phyloP scores from a whole-genome alignment of 441 rosid species.

The Arabidopsis lyrata region DNA sequence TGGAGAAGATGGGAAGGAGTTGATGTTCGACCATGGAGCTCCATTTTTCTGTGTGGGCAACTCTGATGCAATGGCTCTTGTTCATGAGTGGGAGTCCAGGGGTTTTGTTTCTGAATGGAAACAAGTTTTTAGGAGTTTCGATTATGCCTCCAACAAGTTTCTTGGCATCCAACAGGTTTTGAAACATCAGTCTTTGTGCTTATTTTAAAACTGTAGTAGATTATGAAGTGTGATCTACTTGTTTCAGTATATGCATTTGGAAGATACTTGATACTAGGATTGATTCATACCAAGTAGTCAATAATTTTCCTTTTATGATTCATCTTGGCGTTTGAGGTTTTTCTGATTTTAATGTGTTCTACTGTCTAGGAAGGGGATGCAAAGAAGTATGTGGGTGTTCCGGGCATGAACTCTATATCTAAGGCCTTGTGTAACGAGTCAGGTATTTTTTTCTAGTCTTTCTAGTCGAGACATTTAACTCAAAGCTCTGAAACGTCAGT shows the following conservation, averaged over 20 bases:
- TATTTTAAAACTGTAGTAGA: neutral
- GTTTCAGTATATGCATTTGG: neutral
- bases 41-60: conserved; percentile 63
- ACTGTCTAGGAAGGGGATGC: conserved; percentile 56
- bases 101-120: conserved; percentile 81
- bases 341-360: neutral
- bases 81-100: conserved; percentile 71
- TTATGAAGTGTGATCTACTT: neutral
- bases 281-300: neutral
- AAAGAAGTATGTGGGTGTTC: conserved; percentile 77
- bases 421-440: conserved; percentile 66
- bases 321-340: conserved; percentile 6
- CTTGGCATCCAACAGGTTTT: conserved; percentile 56
- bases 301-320: too few relatives aligned
- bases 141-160: conserved; percentile 61
- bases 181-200: neutral
- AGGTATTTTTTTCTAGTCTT: conserved; percentile 48
- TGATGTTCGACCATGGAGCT: conserved; percentile 86
- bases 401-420: conserved; percentile 85
- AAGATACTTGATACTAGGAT: conserved; percentile 1
- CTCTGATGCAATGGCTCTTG: conserved; percentile 59
- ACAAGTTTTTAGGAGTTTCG: conserved; percentile 62
- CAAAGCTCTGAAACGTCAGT: neutral
- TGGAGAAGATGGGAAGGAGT: conserved; percentile 66
- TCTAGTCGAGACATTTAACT: conserved; percentile 1